These are phyloP conservation scores for Plectranthus barbatus DNA, from an alignment of 257 asterid species.

Conservation along the genomic window DNA sequence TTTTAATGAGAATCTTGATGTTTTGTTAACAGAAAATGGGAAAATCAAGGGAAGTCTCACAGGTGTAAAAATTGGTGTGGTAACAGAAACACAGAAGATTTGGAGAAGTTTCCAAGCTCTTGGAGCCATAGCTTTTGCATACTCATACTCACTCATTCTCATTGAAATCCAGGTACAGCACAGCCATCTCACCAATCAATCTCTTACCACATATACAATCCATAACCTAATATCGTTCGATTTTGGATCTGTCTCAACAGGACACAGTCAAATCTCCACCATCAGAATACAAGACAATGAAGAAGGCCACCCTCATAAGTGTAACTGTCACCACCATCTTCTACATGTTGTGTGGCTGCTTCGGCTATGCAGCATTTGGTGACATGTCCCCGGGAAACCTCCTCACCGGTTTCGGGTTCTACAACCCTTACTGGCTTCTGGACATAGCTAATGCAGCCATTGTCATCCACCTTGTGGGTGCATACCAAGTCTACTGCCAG, in stretches of 20 bases:
- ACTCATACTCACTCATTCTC: constrained; percentile 66
- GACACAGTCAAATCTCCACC: constrained; percentile 42
- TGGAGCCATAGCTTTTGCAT: constrained; percentile 82
- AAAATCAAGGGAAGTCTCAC: constrained; percentile 43
- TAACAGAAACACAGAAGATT: constrained; percentile 54
- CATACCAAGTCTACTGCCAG: constrained; percentile 48
- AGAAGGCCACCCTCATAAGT: constrained; percentile 33
- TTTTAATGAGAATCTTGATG: background rate
- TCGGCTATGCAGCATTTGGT: constrained; percentile 50
- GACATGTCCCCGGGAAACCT: constrained; percentile 43
- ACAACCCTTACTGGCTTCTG: constrained; percentile 45
- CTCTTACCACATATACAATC: background rate
- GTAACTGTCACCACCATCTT: constrained; percentile 37
- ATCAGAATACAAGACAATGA: constrained; percentile 43
- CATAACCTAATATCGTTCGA: background rate
- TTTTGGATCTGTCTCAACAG: constrained; percentile 12
- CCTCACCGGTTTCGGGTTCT: constrained; percentile 50
- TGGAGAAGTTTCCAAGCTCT: constrained; percentile 78
- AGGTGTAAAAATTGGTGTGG: constrained; percentile 57
- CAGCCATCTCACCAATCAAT: background rate
- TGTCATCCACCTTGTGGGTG: constrained; percentile 41
- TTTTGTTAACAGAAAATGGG: constrained; percentile 43
- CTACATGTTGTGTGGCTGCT: constrained; percentile 41
- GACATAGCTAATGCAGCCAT: constrained; percentile 42
- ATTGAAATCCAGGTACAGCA: constrained; percentile 65